Evolutionary conservation across 2,329 filamentous ascomycete species (phyloP), one percentile per base, ranked within the genome.

Genomic region (Hypoxylon rubiginosum): DNA sequence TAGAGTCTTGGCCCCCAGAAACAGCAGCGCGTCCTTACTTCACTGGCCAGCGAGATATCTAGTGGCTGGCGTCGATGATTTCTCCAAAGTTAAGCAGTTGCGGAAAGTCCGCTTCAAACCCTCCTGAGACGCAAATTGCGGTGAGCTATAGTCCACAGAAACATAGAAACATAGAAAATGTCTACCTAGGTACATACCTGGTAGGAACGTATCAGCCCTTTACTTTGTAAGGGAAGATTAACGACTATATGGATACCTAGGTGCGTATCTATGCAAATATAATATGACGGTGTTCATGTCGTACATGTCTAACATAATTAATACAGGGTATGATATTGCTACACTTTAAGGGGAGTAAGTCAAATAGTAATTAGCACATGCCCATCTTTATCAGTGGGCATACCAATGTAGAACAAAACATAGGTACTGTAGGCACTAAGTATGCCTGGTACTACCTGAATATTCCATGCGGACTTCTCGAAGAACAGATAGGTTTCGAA

Each of bases 11-110:
- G 36, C 34, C 51, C 34, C 6, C 30, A 64, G 36, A 55, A 32
- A 54, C 21, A 61, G 32, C 32, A 21, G 57, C 49, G 55, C 53
- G 36, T 39, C 24, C 57, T 41, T 19, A 6, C 34, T 56, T 58
- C 15, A 34, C 57, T 55, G 49, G 32, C 24, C 32, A 53, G 19
- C 11, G 19, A 34, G 21, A 39, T 39, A 58, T 17, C 34, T 32
- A 24, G 50, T 65, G 62, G 58, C 62, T 68, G 51, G 6, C 53
- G 48, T 46, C 43, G 53, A 32, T 57, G 17, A 49, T 19, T 4
- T 41, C 53, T 46, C 52, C 45, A 46, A 51, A 32, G 41, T 11
- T 43, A 43, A 62, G 55, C n/a, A 46, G 4, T 24, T 43, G 28
- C 17, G 51, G 36, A 41, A 58, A 55, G 9, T 11, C 21, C 21